These are phyloP conservation scores for Mycena alexandri DNA, from an alignment of 768 basidiomycete genomes.

Conservation along the genomic window DNA sequence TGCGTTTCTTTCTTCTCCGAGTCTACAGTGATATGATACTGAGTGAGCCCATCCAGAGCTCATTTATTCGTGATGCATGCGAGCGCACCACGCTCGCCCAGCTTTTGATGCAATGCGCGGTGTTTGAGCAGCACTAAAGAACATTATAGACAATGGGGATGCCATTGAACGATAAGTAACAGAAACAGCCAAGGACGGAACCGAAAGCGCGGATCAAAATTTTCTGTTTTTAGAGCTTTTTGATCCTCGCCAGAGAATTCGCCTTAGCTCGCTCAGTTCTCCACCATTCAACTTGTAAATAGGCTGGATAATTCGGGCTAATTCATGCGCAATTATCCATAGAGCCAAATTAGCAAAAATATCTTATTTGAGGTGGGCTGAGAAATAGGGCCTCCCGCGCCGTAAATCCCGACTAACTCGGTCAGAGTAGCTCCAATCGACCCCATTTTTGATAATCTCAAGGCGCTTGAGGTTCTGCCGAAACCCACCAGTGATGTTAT, in stretches of 20 bases:
- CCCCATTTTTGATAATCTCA: conserved; percentile 75
- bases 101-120: conserved; percentile 56
- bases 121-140: conserved; percentile 1
- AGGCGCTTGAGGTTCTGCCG: conserved; percentile 78
- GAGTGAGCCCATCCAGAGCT: conserved; percentile 44
- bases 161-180: too few species aligned
- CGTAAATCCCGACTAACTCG: conserved; percentile 73
- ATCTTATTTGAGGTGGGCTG: too few species aligned
- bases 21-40: too few species aligned
- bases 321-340: neutral
- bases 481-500: conserved; percentile 77
- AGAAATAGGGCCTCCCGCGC: too few species aligned
- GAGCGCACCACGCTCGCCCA: conserved; percentile 55
- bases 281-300: too few species aligned
- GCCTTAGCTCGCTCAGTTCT: too few species aligned
- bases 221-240: conserved; percentile 4
- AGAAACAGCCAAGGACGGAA: neutral
- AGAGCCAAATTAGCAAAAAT: neutral
- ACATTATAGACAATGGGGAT: too few species aligned
- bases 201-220: neutral
- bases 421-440: conserved; percentile 74
- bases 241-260: conserved; percentile 1
- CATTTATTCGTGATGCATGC: conserved; percentile 59
- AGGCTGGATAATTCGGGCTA: too few species aligned
- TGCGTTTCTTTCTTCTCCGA: neutral